phyloP scores from a whole-genome alignment of 495 filamentous ascomycete genomes.

The Penicillium goetzii region DNA sequence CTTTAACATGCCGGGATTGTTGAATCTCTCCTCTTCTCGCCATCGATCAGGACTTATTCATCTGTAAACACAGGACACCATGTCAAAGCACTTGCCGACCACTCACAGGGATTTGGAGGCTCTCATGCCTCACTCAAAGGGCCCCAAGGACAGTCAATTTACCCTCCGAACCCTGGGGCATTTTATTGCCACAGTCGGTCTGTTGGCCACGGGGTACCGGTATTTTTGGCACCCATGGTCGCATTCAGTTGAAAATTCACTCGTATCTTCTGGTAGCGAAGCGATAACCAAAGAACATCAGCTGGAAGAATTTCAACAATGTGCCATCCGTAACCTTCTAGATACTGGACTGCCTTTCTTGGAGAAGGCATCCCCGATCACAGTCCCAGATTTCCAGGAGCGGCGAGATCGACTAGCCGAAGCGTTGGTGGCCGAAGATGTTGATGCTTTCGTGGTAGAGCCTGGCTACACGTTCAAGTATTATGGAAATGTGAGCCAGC shows the following conservation, averaged over 20 bases:
- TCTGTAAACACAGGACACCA: neutral
- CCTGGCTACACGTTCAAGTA: conserved; percentile 63
- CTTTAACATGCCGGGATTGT: neutral
- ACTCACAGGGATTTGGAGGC: neutral
- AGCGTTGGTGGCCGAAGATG: conserved; percentile 46
- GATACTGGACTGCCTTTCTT: conserved; percentile 50
- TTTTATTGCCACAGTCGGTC: neutral
- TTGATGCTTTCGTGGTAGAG: conserved; percentile 57
- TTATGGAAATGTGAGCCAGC: conserved; percentile 58
- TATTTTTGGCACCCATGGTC: conserved; percentile 4
- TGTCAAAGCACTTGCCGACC: conserved; percentile 14
- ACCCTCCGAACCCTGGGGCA: conserved; percentile 6
- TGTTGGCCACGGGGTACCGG: conserved; percentile 14
- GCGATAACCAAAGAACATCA: neutral
- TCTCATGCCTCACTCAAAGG: neutral
- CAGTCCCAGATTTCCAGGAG: conserved; percentile 45
- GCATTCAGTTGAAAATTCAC: neutral
- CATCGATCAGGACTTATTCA: neutral
- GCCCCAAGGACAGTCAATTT: conserved; percentile 5
- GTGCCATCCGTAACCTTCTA: conserved; percentile 48
- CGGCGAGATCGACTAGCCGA: conserved; percentile 51
- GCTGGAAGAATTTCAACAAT: conserved; percentile 40
- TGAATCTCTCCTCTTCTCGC: neutral
- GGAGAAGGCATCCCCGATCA: conserved; percentile 43
- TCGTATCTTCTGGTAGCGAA: neutral